phyloP scores from a whole-genome alignment of 2,329 filamentous ascomycete genomes.

The Ophiostoma sp. region DNA sequence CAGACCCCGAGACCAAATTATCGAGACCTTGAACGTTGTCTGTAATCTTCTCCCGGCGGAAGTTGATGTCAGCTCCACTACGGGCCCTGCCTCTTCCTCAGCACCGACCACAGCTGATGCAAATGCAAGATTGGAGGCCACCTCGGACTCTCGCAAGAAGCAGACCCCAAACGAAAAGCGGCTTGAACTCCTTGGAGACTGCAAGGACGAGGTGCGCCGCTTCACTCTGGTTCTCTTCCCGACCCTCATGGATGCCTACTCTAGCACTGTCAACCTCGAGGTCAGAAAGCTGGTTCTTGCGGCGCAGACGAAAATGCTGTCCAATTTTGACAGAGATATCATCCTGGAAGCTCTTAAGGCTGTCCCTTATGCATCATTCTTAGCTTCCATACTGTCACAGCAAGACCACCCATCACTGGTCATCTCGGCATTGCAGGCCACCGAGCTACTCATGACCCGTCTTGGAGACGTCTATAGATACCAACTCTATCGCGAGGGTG shows the following conservation, averaged over 20 bases:
- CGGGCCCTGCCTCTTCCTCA: not conserved
- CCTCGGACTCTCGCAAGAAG: not conserved
- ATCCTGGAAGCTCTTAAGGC: slow-evolving; percentile 78
- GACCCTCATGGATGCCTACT: slow-evolving; percentile 92
- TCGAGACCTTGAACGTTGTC: slow-evolving; percentile 94
- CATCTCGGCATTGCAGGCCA: slow-evolving; percentile 79
- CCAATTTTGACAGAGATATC: slow-evolving; percentile 80
- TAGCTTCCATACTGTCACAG: slow-evolving; percentile 91
- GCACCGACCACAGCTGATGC: not conserved
- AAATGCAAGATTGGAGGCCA: too few relatives aligned
- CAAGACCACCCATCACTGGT: slow-evolving; percentile 87
- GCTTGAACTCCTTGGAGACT: slow-evolving; percentile 73
- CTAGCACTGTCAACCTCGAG: slow-evolving; percentile 90
- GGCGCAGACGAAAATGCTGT: slow-evolving; percentile 97
- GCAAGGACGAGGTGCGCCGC: slow-evolving; percentile 78
- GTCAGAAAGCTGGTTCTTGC: slow-evolving; percentile 92
- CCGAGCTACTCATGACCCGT: slow-evolving; percentile 78
- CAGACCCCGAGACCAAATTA: slow-evolving; percentile 89
- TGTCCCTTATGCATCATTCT: slow-evolving; percentile 90
- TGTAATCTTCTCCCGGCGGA: slow-evolving; percentile 67
- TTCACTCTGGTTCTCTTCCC: slow-evolving; percentile 92
- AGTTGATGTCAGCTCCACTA: not conserved
- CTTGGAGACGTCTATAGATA: slow-evolving; percentile 86
- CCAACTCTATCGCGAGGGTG: slow-evolving; percentile 94
- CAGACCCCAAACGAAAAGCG: slow-evolving; percentile 63